Conservation (phyloP, 331 rosid genomes). For the Phaseolus coccineus region DNA sequence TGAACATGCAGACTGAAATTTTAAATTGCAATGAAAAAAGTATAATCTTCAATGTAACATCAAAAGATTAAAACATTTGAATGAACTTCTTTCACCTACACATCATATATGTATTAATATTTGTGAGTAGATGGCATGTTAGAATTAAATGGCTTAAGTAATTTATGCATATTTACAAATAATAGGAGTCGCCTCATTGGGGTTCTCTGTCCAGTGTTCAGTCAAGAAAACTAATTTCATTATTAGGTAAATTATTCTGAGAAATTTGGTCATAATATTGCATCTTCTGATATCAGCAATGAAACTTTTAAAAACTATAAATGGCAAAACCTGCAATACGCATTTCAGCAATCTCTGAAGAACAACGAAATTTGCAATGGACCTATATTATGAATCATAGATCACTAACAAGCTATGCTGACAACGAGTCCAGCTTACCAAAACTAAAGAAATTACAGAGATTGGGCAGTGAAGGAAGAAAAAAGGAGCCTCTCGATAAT, state of each 20-base stretch:
- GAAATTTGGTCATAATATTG: not conserved
- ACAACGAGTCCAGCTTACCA: not conserved
- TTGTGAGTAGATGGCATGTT: not conserved
- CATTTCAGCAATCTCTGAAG: not conserved
- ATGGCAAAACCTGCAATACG: not conserved
- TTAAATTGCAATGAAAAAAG: conserved; percentile 19
- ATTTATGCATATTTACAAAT: not conserved
- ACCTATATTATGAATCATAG: not conserved
- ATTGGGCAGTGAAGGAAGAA: not conserved
- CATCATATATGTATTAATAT: not conserved
- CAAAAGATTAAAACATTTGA: not conserved
- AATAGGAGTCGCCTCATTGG: not conserved
- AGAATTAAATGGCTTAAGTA: not conserved
- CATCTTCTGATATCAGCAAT: not conserved
- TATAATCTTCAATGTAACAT: not conserved
- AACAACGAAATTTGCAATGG: not conserved
- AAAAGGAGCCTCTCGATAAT: not conserved
- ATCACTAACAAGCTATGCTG: not conserved
- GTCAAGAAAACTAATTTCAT: not conserved
- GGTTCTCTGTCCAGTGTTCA: not conserved
- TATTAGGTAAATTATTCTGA: not conserved
- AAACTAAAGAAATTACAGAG: not conserved
- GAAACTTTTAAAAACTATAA: not conserved
- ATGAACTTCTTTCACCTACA: conserved; percentile 1
- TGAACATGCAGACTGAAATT: not conserved